A percentile compares a stretch with the other conserved stretches of the same genome.
Evolutionary conservation across 352 stramenopile species (phyloP).

Genomic region (Chrysophaeum taylorii): DNA sequence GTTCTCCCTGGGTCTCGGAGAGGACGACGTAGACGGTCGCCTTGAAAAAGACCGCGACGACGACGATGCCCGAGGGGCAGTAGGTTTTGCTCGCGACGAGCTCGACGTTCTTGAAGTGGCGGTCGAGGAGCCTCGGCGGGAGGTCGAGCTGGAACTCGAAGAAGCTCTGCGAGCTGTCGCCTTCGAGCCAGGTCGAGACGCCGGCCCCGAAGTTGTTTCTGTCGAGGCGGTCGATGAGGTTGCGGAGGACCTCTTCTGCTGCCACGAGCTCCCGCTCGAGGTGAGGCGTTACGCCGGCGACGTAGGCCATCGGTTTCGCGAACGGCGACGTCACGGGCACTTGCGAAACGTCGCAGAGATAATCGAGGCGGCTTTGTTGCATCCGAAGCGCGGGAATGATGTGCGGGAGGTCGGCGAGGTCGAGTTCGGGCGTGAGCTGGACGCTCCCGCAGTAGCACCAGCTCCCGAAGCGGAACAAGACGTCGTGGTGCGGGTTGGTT

Average conservation of each 20-base stretch:
- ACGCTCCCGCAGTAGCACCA: constrained; percentile 88
- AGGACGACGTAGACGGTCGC: constrained; percentile 79
- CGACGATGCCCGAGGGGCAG: constrained; percentile 64
- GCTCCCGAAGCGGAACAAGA: constrained; percentile 83
- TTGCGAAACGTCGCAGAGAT: constrained; percentile 76
- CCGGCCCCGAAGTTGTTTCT: constrained; percentile 45
- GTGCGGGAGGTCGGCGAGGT: constrained; percentile 74
- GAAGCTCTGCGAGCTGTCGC: constrained; percentile 72
- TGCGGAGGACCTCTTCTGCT: constrained; percentile 66
- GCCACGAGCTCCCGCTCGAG: constrained; percentile 72
- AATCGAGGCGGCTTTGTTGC: constrained; percentile 77
- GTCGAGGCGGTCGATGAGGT: constrained; percentile 36
- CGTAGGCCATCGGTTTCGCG: constrained; percentile 66
- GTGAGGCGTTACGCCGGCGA: constrained; percentile 55
- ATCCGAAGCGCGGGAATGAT: constrained; percentile 81
- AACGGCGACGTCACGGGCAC: constrained; percentile 57
- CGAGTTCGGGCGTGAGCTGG: constrained; percentile 70
- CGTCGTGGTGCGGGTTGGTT: constrained; percentile 54
- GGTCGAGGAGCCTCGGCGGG: constrained; percentile 19
- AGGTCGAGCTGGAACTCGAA: constrained; percentile 60
- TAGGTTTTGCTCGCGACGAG: constrained; percentile 85
- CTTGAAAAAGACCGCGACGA: constrained; percentile 80
- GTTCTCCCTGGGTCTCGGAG: constrained; percentile 63
- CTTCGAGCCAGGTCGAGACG: constrained; percentile 70
- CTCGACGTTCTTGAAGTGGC: constrained; percentile 62